Evolutionary conservation across 208 protist genomes (phyloP), one percentile per base, ranked within the genome.

Genomic region (Leishmania mexicana): DNA sequence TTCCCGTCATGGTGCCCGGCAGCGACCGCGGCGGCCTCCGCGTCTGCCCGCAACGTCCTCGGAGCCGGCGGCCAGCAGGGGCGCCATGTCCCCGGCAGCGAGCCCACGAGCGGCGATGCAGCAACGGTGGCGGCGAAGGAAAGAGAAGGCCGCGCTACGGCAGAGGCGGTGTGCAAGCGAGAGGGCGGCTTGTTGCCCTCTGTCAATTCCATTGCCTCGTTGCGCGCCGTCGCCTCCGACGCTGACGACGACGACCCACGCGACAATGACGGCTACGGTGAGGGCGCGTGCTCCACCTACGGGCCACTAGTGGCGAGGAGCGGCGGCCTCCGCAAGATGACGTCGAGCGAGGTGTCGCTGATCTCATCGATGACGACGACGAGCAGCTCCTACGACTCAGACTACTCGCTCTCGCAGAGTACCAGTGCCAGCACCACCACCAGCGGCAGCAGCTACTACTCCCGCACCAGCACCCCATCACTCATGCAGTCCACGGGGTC

Each of bases 381-480:
- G 38, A 8, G 75, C 75, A n/a, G 54, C 40, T 6, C 75, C 19
- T 60, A 31, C 38, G 28, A 35, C 53, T 47, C 75, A 13, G 57
- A 15, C 21, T 68, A 51, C 75, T 51, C 75, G 4, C 19, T 24
- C 57, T 78, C 53, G 54, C 53, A 5, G 53, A 78, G 54, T 8
- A n/a, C 75, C 57, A 78, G 75, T 17, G 42, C 31, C 24, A 76
- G 51, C 31, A 76, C 73, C 51, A 64, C 73, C 45, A 64, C 73
- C 51, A 62, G 31, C 38, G 24, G 57, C 40, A 49, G 75, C 6
- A 65, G 53, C 75, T 78, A 78, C 75, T 38, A 35, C 38, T 65
- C 75, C 7, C 57, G 38, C 54, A 35, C 38, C 13, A 45, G 57
- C 35, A 49, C 47, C 38, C 38, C 75, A 49, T 60, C 75, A 38